Evolutionary conservation across 345 rosid species (phyloP).

Genomic region (Salix dunnii): DNA sequence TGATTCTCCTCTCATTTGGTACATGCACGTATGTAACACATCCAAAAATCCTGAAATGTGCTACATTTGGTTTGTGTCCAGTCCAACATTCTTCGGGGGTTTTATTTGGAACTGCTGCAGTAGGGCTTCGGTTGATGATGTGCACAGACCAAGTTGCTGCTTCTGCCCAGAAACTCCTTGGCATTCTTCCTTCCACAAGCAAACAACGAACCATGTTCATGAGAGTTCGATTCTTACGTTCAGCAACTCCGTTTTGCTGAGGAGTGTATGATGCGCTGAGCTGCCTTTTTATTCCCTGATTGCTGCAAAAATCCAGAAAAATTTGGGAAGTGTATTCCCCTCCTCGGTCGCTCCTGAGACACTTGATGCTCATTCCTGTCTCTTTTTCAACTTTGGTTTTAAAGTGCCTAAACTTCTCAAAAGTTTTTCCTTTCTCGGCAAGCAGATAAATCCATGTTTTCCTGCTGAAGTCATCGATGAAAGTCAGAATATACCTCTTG

Average conservation of each 20-base stretch:
- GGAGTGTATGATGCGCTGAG: background rate
- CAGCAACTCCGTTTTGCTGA: background rate
- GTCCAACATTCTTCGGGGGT: background rate
- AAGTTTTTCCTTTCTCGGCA: background rate
- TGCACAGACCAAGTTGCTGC: background rate
- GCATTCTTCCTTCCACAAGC: background rate
- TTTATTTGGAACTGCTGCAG: background rate
- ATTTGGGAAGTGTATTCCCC: background rate
- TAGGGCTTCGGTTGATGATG: background rate
- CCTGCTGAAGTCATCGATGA: background rate
- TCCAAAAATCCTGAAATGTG: background rate
- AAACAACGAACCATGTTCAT: background rate
- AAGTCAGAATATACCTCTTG: background rate
- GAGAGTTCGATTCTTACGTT: background rate
- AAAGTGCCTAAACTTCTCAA: background rate
- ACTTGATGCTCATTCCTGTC: background rate
- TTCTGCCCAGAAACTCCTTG: background rate
- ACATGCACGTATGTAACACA: background rate
- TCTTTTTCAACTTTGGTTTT: background rate
- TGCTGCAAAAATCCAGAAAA: background rate
- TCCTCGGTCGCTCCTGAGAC: background rate
- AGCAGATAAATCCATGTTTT: background rate
- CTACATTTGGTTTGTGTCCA: background rate
- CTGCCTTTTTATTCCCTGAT: background rate
- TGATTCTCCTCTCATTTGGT: background rate